Evolutionary conservation across 306 rosid genomes (phyloP).

Genomic region (Gastrolobium villosum): DNA sequence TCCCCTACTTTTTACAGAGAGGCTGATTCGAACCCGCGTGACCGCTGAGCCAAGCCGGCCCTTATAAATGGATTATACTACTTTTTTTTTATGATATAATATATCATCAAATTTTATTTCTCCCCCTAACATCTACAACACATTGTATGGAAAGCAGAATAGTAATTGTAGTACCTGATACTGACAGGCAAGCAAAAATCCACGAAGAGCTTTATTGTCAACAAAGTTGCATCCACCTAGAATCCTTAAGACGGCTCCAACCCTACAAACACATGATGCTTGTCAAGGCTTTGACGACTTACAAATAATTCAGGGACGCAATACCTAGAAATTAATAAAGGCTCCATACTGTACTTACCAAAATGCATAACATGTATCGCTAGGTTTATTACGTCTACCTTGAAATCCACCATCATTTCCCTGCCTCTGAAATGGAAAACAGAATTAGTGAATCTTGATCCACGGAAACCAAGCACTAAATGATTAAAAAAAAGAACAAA

Average conservation of each 20-base stretch:
- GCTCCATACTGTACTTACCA: constrained; percentile 64
- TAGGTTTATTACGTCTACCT: constrained; percentile 90
- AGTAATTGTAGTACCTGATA: constrained; percentile 63
- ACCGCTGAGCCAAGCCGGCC: no score
- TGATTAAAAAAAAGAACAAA: neutral
- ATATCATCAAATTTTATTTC: constrained; percentile 1
- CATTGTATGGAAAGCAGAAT: neutral
- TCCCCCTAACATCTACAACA: constrained; percentile 15
- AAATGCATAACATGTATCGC: constrained; percentile 94
- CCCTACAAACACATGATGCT: constrained; percentile 60
- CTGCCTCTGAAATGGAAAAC: constrained; percentile 70
- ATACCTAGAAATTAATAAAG: constrained; percentile 31
- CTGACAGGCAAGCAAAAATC: constrained; percentile 82
- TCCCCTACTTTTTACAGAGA: no score
- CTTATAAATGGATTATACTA: no score
- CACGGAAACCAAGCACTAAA: constrained; percentile 1
- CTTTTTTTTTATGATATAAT: neutral
- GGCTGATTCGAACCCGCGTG: no score
- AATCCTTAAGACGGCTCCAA: constrained; percentile 80
- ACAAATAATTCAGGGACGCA: neutral
- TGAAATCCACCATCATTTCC: constrained; percentile 91
- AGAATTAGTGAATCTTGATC: constrained; percentile 29
- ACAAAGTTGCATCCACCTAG: constrained; percentile 75
- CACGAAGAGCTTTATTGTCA: constrained; percentile 65
- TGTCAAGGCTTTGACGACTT: constrained; percentile 49